A percentile compares a stretch with the other conserved stretches of the same genome.
phyloP scores from a whole-genome alignment of 139 green algal genomes.

The Tetraselmis chui region DNA sequence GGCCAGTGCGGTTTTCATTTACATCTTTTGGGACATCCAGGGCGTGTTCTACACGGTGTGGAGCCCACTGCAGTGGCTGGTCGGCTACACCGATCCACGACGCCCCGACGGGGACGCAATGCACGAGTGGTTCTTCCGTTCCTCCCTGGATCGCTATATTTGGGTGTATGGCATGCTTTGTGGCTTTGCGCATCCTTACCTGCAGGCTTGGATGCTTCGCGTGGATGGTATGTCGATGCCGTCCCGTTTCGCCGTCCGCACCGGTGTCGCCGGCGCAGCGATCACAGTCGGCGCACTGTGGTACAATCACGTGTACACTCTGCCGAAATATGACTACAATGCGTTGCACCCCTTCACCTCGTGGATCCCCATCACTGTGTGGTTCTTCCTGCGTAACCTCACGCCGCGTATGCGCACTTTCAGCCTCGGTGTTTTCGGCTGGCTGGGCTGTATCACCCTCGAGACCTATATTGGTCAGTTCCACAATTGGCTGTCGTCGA shows the following conservation, averaged over 20 bases:
- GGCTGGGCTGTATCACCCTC: conserved; percentile 94
- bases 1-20: conserved; percentile 45
- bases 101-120: conserved; percentile 60
- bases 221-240: not conserved
- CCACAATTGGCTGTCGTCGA: conserved; percentile 86
- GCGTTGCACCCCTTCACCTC: conserved; percentile 89
- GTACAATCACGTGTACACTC: conserved; percentile 46
- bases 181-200: conserved; percentile 68
- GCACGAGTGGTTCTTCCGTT: conserved; percentile 91
- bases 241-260: conserved; percentile 22
- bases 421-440: conserved; percentile 73
- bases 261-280: conserved; percentile 19
- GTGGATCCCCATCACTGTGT: conserved; percentile 92
- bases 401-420: conserved; percentile 58
- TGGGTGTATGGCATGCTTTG: conserved; percentile 97
- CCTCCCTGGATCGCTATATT: conserved; percentile 85
- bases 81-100: conserved; percentile 80
- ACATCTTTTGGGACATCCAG: conserved; percentile 82
- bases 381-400: conserved; percentile 79
- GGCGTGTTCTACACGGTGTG: conserved; percentile 82
- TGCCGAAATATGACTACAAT: conserved; percentile 3
- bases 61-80: conserved; percentile 68
- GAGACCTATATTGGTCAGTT: conserved; percentile 94
- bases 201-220: conserved; percentile 29
- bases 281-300: conserved; percentile 23